Evolutionary conservation across 2,329 filamentous ascomycete genomes (phyloP).

Genomic region (Pseudonectria foliicola): DNA sequence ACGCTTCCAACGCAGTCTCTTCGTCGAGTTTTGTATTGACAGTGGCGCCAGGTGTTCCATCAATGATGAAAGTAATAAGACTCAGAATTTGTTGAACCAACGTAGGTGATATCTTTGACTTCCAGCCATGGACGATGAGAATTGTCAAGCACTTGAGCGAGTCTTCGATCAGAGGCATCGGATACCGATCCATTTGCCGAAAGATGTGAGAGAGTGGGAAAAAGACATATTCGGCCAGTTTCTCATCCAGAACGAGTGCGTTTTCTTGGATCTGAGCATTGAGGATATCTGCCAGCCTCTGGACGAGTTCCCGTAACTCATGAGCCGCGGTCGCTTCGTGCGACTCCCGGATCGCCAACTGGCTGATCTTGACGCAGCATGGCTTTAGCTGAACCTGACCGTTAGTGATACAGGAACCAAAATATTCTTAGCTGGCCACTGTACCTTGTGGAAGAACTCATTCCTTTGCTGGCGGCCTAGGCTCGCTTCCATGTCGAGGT

Average conservation of each 20-base stretch:
- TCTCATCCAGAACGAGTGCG: slow-evolving; percentile 58
- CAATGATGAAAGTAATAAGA: slow-evolving; percentile 73
- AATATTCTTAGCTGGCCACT: too few species aligned
- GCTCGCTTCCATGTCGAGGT: slow-evolving; percentile 19
- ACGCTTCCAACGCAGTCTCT: slow-evolving; percentile 66
- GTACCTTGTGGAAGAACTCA: slow-evolving; percentile 26
- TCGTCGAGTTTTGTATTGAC: slow-evolving; percentile 49
- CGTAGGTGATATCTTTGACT: slow-evolving; percentile 58
- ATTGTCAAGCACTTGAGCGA: slow-evolving; percentile 68
- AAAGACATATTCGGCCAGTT: slow-evolving; percentile 89
- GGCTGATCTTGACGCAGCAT: slow-evolving; percentile 53
- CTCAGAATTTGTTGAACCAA: slow-evolving; percentile 81
- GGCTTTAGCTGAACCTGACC: slow-evolving; percentile 48
- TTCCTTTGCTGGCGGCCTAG: slow-evolving; percentile 19
- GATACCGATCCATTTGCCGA: slow-evolving; percentile 63
- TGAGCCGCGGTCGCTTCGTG: slow-evolving; percentile 34
- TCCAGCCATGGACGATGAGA: slow-evolving; percentile 75
- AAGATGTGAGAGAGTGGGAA: slow-evolving; percentile 87
- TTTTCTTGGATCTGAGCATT: slow-evolving; percentile 36
- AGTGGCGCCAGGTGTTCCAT: slow-evolving; percentile 54
- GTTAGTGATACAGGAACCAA: slow-evolving; percentile 4
- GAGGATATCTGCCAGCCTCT: slow-evolving; percentile 40
- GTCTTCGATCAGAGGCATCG: slow-evolving; percentile 66
- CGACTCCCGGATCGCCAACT: slow-evolving; percentile 44
- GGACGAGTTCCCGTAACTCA: slow-evolving; percentile 38